These are phyloP conservation scores for Solanum neorickii DNA, from an alignment of 257 asterid species.

Conservation along the genomic window DNA sequence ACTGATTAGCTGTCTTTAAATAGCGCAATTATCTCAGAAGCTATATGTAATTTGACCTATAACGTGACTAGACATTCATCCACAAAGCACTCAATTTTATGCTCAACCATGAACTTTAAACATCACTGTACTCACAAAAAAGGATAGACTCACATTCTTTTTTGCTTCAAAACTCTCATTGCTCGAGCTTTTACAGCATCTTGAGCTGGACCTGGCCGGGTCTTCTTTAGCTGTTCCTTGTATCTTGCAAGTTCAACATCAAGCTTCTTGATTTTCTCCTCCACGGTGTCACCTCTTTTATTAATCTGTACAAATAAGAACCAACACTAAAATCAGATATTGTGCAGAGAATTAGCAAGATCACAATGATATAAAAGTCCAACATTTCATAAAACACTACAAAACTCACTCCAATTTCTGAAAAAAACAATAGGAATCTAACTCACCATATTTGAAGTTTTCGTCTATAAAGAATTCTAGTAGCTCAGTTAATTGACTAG, in stretches of 20 bases:
- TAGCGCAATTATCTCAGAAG: not conserved
- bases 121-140: not conserved
- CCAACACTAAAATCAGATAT: not conserved
- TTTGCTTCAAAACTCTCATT: conserved; percentile 94
- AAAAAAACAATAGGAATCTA: not conserved
- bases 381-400: not conserved
- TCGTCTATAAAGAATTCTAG: not conserved
- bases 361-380: not conserved
- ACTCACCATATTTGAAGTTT: not conserved
- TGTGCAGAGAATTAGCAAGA: not conserved
- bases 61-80: not conserved
- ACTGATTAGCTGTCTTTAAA: not conserved
- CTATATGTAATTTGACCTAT: not conserved
- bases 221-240: conserved; percentile 86
- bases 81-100: not conserved
- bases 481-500: not conserved
- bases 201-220: conserved; percentile 96
- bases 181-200: conserved; percentile 98
- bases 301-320: conserved; percentile 37
- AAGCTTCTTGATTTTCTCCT: conserved; percentile 78
- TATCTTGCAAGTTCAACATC: conserved; percentile 70
- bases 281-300: conserved; percentile 86
- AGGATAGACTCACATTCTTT: conserved; percentile 53
- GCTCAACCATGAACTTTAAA: not conserved
- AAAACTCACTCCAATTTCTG: not conserved